A percentile compares a stretch with the other conserved stretches of the same genome.
phyloP scores from a whole-genome alignment of 1,284 basidiomycete species.

The Pulveroboletus sp. region DNA sequence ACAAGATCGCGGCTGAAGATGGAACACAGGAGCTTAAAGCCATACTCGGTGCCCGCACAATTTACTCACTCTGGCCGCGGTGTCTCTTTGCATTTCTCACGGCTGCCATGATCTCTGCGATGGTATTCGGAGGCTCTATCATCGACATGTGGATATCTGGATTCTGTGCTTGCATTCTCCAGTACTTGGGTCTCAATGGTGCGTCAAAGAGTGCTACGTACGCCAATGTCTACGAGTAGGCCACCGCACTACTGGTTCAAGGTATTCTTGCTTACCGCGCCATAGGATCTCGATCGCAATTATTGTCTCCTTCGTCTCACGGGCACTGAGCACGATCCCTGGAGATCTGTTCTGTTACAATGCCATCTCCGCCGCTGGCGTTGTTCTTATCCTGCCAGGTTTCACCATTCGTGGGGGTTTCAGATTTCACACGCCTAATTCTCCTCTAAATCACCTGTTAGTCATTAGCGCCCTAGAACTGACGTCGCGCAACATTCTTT shows the following conservation, averaged over 20 bases:
- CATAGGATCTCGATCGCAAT: conserved; percentile 79
- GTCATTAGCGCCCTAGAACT: conserved; percentile 83
- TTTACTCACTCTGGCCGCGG: conserved; percentile 62
- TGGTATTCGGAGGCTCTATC: conserved; percentile 82
- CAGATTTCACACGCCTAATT: conserved; percentile 8
- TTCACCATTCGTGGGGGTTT: conserved; percentile 68
- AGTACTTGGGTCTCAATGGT: conserved; percentile 75
- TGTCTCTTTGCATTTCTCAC: conserved; percentile 74
- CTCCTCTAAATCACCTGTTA: conserved; percentile 34
- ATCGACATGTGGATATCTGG: conserved; percentile 83
- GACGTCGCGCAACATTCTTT: conserved; percentile 80
- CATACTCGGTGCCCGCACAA: conserved; percentile 60
- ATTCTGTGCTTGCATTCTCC: conserved; percentile 64
- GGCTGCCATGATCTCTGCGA: conserved; percentile 74
- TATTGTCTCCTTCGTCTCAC: conserved; percentile 77
- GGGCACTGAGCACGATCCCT: conserved; percentile 70
- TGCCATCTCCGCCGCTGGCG: conserved; percentile 79
- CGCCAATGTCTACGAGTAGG: conserved; percentile 87
- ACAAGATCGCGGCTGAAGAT: conserved; percentile 65
- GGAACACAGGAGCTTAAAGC: conserved; percentile 62
- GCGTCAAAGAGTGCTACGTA: conserved; percentile 82
- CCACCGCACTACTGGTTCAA: conserved; percentile 16
- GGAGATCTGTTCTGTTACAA: conserved; percentile 78
- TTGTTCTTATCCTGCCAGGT: conserved; percentile 78
- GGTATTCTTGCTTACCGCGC: not conserved